Evolutionary conservation across 306 rosid species (phyloP).

Genomic region (Trifolium pratense): DNA sequence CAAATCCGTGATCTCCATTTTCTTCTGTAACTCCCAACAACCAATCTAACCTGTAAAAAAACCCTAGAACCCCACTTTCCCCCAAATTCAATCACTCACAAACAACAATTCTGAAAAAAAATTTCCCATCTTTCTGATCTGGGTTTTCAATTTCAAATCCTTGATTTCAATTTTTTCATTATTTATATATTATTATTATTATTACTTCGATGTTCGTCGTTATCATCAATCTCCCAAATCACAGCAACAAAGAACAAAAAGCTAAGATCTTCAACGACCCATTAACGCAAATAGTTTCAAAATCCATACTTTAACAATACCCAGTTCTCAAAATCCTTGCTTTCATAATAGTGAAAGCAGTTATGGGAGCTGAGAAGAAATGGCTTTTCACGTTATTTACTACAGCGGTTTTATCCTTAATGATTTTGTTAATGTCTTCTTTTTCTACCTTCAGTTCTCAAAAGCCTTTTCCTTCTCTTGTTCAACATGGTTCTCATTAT

Average conservation of each 20-base stretch:
- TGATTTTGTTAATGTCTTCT: conserved; percentile 67
- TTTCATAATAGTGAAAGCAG: conserved; percentile 38
- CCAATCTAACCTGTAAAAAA: conserved; percentile 47
- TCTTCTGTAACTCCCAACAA: conserved; percentile 34
- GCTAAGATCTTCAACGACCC: conserved; percentile 63
- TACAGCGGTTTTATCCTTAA: conserved; percentile 65
- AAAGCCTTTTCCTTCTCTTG: conserved; percentile 64
- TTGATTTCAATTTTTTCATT: background rate
- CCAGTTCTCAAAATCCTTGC: conserved; percentile 41
- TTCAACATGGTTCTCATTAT: conserved; percentile 69
- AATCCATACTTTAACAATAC: conserved; percentile 35
- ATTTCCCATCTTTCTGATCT: conserved; percentile 43
- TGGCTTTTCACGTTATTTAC: conserved; percentile 83
- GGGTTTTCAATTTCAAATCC: conserved; percentile 21
- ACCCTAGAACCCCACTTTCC: conserved; percentile 42
- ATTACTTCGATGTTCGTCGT: conserved; percentile 37
- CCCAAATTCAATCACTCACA: background rate
- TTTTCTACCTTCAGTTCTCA: conserved; percentile 72
- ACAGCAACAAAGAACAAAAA: conserved; percentile 28
- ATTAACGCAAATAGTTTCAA: conserved; percentile 31
- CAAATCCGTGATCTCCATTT: conserved; percentile 51
- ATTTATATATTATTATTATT: background rate
- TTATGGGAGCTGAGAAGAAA: conserved; percentile 91
- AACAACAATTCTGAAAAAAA: conserved; percentile 13
- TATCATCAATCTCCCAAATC: conserved; percentile 30